Evolutionary conservation across 495 filamentous ascomycete species (phyloP), one percentile per base, ranked within the genome.

Genomic region (Durotheca rogersii): DNA sequence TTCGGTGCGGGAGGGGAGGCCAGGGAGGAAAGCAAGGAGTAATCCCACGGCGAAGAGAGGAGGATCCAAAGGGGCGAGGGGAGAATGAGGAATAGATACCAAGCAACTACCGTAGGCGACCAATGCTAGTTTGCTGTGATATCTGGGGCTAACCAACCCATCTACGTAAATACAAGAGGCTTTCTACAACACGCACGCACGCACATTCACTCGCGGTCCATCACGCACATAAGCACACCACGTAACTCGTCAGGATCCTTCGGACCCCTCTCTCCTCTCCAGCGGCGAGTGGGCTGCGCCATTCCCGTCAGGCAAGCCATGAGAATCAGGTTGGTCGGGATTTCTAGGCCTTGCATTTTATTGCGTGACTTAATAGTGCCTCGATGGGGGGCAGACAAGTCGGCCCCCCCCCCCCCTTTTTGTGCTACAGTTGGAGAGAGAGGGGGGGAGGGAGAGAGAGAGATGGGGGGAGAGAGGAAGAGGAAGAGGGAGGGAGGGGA

Each of bases 261-360:
- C 51, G 37, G 17, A 19, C 14, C 7, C 29, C 1, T 27, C 12
- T 18, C 1, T 27, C 12, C 12, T 15, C 11, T 37, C 23, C 11
- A 36, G 32, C 20, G 15, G 10, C 12, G 30, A 29, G 38, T 41
- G 40, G 37, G 29, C 37, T 35, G 40, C 48, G 38, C 51, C 20
- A 46, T 31, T 33, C 19, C n/a, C 38, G 44, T 30, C 17, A 41
- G 40, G 40, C 23, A n/a, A 45, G 21, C 41, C 34, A 40, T 30
- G 29, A 40, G 19, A 29, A 44, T 14, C 50, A 41, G 19, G 44
- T 58, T 58, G 44, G 55, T 31, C 39, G 29, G 39, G 34, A 21
- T 11, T 21, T 34, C 25, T 16, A 19, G 41, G 30, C 25, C 41
- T 41, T 56, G 35, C 19, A 21, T 40, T n/a, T 35, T 46, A 40